phyloP scores from a whole-genome alignment of 257 asterid genomes.

The Leptodermis oblonga region DNA sequence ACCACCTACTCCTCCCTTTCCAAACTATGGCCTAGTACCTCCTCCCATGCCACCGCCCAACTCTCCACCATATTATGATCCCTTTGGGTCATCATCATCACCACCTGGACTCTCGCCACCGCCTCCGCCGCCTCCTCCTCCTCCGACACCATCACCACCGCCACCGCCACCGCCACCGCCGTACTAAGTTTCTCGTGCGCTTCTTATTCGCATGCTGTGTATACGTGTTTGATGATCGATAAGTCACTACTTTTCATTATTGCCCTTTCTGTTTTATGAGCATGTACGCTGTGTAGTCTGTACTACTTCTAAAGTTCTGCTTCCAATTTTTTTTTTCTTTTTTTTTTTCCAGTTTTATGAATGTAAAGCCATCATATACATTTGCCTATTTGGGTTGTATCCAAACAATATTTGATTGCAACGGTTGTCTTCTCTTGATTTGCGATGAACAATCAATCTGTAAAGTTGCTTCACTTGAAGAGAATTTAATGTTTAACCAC shows the following conservation, averaged over 20 bases:
- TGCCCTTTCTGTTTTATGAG: not conserved
- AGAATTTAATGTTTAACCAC: too few relatives aligned
- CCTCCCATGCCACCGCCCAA: not conserved
- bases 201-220: slow-evolving; percentile 18
- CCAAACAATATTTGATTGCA: too few relatives aligned
- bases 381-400: too few relatives aligned
- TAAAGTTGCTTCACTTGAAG: too few relatives aligned
- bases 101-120: slow-evolving; percentile 8
- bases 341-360: too few relatives aligned
- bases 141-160: not conserved
- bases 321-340: too few relatives aligned
- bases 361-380: too few relatives aligned
- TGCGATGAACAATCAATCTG: too few relatives aligned
- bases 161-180: slow-evolving; percentile 13
- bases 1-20: slow-evolving; percentile 9
- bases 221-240: slow-evolving; percentile 8
- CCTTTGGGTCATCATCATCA: not conserved
- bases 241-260: not conserved
- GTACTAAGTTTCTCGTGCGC: slow-evolving; percentile 11
- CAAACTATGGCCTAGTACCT: not conserved
- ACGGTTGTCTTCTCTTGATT: too few relatives aligned
- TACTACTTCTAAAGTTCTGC: too few relatives aligned
- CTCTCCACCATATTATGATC: slow-evolving; percentile 14
- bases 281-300: not conserved
- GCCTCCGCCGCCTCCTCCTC: slow-evolving; percentile 15